Percentiles rank a stretch among this genome's conserved stretches.
phyloP scores from a whole-genome alignment of 2,329 filamentous ascomycete species.

The Xylariomycetidae sp. region DNA sequence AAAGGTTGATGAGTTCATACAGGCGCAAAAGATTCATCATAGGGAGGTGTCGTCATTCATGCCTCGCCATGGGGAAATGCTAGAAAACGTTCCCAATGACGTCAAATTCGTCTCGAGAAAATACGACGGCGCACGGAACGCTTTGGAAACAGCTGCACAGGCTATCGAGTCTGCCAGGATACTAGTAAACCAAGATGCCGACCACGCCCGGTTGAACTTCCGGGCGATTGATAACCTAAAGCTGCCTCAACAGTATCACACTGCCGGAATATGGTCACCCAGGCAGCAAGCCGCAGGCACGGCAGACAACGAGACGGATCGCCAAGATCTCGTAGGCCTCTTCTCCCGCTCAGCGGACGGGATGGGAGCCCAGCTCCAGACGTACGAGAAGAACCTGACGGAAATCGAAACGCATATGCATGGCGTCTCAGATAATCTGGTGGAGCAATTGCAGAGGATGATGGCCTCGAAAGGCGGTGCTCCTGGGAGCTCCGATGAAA shows the following conservation, averaged over 20 bases:
- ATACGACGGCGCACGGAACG: slow-evolving; percentile 38
- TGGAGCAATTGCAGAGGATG: slow-evolving; percentile 54
- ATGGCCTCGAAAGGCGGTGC: slow-evolving; percentile 36
- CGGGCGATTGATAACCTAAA: slow-evolving; percentile 43
- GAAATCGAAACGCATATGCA: slow-evolving; percentile 64
- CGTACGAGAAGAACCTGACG: slow-evolving; percentile 53
- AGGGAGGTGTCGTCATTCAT: slow-evolving; percentile 69
- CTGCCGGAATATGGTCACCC: slow-evolving; percentile 37
- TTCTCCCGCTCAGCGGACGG: slow-evolving; percentile 60
- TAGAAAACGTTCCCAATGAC: slow-evolving; percentile 43
- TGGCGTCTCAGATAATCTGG: slow-evolving; percentile 56
- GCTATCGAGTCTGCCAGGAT: slow-evolving; percentile 38
- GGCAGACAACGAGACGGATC: slow-evolving; percentile 41
- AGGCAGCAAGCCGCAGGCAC: slow-evolving; percentile 35
- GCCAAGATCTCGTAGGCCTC: slow-evolving; percentile 58
- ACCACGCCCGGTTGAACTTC: slow-evolving; percentile 39
- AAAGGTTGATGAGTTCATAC: slow-evolving; percentile 73
- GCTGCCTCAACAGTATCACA: slow-evolving; percentile 46
- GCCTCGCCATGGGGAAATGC: slow-evolving; percentile 51
- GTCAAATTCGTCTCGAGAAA: slow-evolving; percentile 41
- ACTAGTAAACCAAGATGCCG: slow-evolving; percentile 37
- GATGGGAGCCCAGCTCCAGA: slow-evolving; percentile 52
- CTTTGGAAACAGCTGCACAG: slow-evolving; percentile 35
- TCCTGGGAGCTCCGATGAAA: slow-evolving; percentile 37
- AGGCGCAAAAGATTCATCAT: slow-evolving; percentile 72